phyloP scores from a whole-genome alignment of 441 rosid genomes.

The Arabidopsis hybrid region DNA sequence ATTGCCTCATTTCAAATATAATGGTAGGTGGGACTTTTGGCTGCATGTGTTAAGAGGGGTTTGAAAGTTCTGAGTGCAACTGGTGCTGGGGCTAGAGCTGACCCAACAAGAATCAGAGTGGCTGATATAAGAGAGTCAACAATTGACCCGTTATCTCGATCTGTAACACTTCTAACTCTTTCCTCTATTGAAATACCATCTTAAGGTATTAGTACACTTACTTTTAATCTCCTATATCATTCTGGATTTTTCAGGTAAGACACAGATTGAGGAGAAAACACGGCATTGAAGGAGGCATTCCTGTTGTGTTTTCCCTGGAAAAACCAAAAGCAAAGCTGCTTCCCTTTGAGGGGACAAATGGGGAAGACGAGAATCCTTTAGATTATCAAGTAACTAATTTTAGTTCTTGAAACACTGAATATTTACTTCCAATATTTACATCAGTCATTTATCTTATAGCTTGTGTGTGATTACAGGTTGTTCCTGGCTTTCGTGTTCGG shows the following conservation, averaged over 20 bases:
- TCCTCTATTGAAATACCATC: background rate
- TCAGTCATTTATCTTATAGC: conserved; percentile 18
- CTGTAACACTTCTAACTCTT: conserved; percentile 42
- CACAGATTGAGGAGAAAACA: conserved; percentile 82
- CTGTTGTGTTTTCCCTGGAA: conserved; percentile 90
- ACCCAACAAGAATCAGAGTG: conserved; percentile 94
- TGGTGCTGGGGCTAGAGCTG: conserved; percentile 99
- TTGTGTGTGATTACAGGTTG: conserved; percentile 60
- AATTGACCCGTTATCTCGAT: conserved; percentile 91
- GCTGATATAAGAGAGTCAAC: conserved; percentile 93
- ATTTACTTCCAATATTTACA: background rate
- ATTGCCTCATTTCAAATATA: conserved; percentile 27
- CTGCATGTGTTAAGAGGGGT: conserved; percentile 87
- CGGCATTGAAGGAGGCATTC: conserved; percentile 95
- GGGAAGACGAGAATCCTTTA: conserved; percentile 87
- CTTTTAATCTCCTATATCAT: background rate
- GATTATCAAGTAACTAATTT: conserved; percentile 79
- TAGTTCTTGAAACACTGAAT: conserved; percentile 8
- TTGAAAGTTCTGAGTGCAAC: conserved; percentile 92
- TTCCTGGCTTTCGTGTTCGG: conserved; percentile 97
- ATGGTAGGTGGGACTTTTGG: conserved; percentile 90
- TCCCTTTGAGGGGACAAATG: conserved; percentile 85
- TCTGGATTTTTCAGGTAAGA: conserved; percentile 64
- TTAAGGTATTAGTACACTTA: background rate
- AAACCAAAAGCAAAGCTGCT: conserved; percentile 94